Percentiles rank a stretch among this genome's conserved stretches.
Conservation (phyloP, 495 filamentous ascomycete genomes). For the Tuber magnatum region DNA sequence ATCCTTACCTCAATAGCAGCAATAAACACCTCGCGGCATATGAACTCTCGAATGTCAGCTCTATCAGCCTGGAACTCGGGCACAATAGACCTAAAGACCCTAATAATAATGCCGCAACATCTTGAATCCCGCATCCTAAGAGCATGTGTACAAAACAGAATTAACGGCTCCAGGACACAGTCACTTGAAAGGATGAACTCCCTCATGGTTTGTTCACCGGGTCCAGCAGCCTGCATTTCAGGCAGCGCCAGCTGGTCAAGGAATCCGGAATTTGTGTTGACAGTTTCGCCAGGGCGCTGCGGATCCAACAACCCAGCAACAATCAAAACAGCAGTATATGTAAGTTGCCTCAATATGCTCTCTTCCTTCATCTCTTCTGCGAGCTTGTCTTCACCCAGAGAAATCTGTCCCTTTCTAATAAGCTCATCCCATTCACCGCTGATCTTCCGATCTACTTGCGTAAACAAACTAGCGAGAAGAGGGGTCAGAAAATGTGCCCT, state of each 20-base stretch:
- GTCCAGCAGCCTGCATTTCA: conserved; percentile 42
- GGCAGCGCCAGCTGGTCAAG: conserved; percentile 30
- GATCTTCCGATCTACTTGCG: conserved; percentile 78
- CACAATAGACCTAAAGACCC: conserved; percentile 74
- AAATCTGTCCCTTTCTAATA: conserved; percentile 50
- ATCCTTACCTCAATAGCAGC: conserved; percentile 57
- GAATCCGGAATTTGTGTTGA: conserved; percentile 23
- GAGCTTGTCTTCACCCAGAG: conserved; percentile 58
- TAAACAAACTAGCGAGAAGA: conserved; percentile 71
- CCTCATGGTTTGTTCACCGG: conserved; percentile 53
- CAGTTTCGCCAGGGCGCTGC: conserved; percentile 49
- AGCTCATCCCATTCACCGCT: conserved; percentile 76
- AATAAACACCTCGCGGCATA: conserved; percentile 48
- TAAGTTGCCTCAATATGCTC: conserved; percentile 88
- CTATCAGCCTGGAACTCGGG: conserved; percentile 60
- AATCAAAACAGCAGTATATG: conserved; percentile 83
- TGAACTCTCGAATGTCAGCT: conserved; percentile 78
- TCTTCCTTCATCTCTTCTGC: conserved; percentile 97
- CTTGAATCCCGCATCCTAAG: conserved; percentile 85
- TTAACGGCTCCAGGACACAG: conserved; percentile 72
- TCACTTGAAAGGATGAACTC: conserved; percentile 75
- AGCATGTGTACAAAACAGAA: conserved; percentile 84
- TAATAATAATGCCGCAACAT: conserved; percentile 75
- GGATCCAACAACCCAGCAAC: conserved; percentile 81
- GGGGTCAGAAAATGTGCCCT: conserved; percentile 78